A percentile compares a stretch with the other conserved stretches of the same genome.
These are phyloP conservation scores for Cudoniella acicularis DNA, from an alignment of 495 filamentous ascomycete genomes.

Conservation along the genomic window DNA sequence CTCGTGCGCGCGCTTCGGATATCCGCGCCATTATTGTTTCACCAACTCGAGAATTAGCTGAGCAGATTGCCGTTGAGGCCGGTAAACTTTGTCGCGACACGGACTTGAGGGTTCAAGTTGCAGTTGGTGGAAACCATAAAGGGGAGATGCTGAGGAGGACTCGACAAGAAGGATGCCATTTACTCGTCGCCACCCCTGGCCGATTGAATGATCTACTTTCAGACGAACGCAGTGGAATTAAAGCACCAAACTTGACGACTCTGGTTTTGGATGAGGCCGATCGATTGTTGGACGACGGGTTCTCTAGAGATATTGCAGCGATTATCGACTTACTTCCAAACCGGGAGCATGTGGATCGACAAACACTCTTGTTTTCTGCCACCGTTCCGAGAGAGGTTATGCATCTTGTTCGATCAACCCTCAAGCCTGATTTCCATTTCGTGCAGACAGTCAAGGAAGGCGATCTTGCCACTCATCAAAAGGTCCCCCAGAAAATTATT, in stretches of 20 bases:
- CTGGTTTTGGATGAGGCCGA: conserved; percentile 95
- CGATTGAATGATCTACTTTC: conserved; percentile 80
- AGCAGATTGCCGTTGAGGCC: conserved; percentile 89
- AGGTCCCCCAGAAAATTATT: conserved; percentile 74
- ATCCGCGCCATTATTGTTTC: conserved; percentile 90
- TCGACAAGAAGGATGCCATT: conserved; percentile 72
- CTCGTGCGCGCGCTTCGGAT: conserved; percentile 49
- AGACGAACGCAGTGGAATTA: conserved; percentile 61
- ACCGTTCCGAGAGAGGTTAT: conserved; percentile 85
- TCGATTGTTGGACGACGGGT: conserved; percentile 85
- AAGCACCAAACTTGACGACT: conserved; percentile 67
- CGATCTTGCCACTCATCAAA: conserved; percentile 79
- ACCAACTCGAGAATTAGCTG: conserved; percentile 89
- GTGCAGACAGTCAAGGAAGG: conserved; percentile 77
- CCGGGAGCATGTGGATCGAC: conserved; percentile 56
- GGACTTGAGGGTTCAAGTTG: conserved; percentile 72
- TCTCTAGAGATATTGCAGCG: conserved; percentile 68
- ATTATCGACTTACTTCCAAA: conserved; percentile 68
- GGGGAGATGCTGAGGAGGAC: conserved; percentile 54
- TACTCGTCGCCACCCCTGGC: conserved; percentile 88
- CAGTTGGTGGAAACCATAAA: conserved; percentile 88
- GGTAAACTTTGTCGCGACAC: conserved; percentile 62
- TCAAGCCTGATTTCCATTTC: conserved; percentile 75
- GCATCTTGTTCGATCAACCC: conserved; percentile 58
- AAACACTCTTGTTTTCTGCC: conserved; percentile 92